phyloP scores from a whole-genome alignment of 345 rosid species.

The Bretschneidera sinensis region DNA sequence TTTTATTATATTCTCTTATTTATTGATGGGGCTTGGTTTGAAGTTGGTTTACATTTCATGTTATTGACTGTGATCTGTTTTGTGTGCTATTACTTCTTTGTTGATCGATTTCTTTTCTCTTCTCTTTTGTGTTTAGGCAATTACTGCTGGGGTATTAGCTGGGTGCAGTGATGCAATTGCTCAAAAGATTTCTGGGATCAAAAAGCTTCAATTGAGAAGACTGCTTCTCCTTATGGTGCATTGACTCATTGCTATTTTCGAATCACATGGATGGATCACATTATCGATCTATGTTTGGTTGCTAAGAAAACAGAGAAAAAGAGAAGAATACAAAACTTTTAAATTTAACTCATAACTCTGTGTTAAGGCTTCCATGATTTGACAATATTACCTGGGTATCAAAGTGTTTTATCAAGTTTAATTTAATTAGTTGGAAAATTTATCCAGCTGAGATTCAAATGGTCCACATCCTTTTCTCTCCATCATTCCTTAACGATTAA shows the following conservation, averaged over 20 bases:
- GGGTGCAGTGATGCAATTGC: constrained; percentile 79
- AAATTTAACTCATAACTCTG: background rate
- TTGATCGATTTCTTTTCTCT: constrained; percentile 7
- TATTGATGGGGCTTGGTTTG: background rate
- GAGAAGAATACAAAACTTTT: too few species aligned
- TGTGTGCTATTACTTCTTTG: background rate
- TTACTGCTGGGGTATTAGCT: constrained; percentile 72
- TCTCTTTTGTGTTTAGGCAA: constrained; percentile 43
- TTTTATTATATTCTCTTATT: background rate
- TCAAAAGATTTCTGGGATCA: constrained; percentile 80
- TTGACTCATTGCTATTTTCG: constrained; percentile 15
- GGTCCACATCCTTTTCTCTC: too few species aligned
- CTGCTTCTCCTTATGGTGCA: constrained; percentile 64
- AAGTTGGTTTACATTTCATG: background rate
- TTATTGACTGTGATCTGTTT: background rate
- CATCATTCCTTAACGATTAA: too few species aligned
- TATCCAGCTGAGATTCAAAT: background rate
- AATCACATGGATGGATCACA: background rate
- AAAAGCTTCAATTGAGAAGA: constrained; percentile 63
- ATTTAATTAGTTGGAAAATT: too few species aligned
- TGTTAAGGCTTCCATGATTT: background rate
- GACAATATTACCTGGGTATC: background rate
- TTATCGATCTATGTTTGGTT: constrained; percentile 2
- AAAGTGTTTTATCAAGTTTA: background rate
- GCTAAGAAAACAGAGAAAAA: constrained; percentile 12